Conservation (phyloP, 2,329 filamentous ascomycete species). For the Phoma herbarum region DNA sequence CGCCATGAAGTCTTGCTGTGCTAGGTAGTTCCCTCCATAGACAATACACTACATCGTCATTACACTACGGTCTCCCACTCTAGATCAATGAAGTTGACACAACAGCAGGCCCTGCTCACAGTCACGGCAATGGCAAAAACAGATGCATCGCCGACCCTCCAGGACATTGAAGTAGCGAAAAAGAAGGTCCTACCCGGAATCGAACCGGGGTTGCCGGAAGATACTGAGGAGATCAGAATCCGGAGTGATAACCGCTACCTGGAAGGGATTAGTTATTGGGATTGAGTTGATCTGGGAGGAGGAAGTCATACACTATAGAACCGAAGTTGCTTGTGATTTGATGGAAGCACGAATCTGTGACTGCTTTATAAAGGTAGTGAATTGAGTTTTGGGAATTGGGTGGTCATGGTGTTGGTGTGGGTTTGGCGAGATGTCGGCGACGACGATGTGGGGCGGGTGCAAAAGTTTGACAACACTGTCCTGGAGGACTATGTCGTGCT, state of each 20-base stretch:
- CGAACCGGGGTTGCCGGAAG: slow-evolving; percentile 20
- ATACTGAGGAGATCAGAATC: slow-evolving; percentile 15
- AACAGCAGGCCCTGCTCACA: not conserved
- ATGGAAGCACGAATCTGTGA: not conserved
- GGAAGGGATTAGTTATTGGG: slow-evolving; percentile 5
- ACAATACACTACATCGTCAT: slow-evolving; percentile 13
- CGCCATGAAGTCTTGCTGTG: not conserved
- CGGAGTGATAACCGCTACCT: slow-evolving; percentile 20
- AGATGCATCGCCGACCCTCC: not conserved
- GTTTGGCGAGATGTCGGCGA: not conserved
- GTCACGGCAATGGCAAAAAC: not conserved
- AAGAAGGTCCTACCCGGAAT: slow-evolving; percentile 17
- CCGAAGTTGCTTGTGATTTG: slow-evolving; percentile 13
- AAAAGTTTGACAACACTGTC: not conserved
- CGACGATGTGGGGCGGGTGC: not conserved
- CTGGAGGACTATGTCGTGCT: not conserved
- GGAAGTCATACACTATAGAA: slow-evolving; percentile 11
- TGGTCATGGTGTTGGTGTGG: not conserved
- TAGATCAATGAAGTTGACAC: not conserved
- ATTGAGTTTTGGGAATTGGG: not conserved
- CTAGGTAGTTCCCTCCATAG: not conserved
- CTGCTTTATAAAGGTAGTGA: not conserved
- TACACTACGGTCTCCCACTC: not conserved
- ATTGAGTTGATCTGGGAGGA: slow-evolving; percentile 9
- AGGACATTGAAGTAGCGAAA: not conserved